Base-by-base conservation (phyloP, 2,329 filamentous ascomycete genomes). In the Colletotrichum sp. region DNA sequence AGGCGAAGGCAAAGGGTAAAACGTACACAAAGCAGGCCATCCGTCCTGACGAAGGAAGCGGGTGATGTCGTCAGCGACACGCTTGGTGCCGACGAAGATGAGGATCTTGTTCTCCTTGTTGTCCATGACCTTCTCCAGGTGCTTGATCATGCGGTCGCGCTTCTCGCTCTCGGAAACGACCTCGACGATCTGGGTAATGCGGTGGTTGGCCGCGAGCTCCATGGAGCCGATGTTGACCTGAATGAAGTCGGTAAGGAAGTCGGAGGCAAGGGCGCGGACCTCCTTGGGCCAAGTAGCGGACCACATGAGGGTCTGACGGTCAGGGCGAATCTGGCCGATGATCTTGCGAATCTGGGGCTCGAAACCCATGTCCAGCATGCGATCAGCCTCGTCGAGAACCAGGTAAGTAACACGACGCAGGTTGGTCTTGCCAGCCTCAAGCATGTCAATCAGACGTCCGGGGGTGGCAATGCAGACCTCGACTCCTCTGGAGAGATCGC, bases 281-380 rank as follows among this genome's bases (percentile, higher is more conserved):
- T 99, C 96, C 91, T 98, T 98, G 82, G 97, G 97, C 96, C 97
- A 99, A 8, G 97, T 99, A 81, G 97, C 97, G 77, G 97, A 99
- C 95, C 96, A 99, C 96, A 99, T 98, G 90, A 97, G 97, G 78
- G 97, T 99, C 87, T 99, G 97, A 91, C 97, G 94, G 85, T 99
- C 97, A 70, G 97, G 97, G 81, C 97, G 95, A 86, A 99, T 99
- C 88, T 99, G 97, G 78, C 94, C 92, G 80, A 99, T 96, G 80
- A 99, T 99, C 90, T 99, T 99, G 89, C 97, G 95, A 82, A 99
- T 99, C 86, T 99, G 97, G 80, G 97, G 97, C 89, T 99, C 97
- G 88, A 99, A 99, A 92, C 97, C 97, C 97, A 99, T 99, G 89
- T 99, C 97, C 85, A 99, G 91, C 97, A 99, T 99, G 83, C 97